These are phyloP conservation scores for Coniochaeta hoffmannii DNA, from an alignment of 2,329 filamentous ascomycete species.

Conservation along the genomic window DNA sequence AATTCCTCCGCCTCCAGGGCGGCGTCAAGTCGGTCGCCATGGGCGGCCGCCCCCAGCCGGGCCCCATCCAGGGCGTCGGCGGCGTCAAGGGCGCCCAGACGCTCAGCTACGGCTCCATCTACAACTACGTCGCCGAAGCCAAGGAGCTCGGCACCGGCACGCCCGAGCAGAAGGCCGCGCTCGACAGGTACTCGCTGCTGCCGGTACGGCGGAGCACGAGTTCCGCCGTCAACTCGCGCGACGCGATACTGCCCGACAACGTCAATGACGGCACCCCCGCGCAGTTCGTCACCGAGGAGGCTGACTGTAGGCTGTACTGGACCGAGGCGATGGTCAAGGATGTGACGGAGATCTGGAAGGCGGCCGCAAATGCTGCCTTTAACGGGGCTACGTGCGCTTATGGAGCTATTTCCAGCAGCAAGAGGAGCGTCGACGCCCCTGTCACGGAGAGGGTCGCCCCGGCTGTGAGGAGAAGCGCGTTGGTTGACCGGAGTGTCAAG, in stretches of 20 bases:
- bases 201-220: conserved; percentile 24
- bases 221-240: conserved; percentile 29
- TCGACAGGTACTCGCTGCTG: conserved; percentile 23
- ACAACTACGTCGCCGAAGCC: conserved; percentile 17
- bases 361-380: conserved; percentile 31
- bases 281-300: conserved; percentile 39
- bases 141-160: conserved; percentile 14
- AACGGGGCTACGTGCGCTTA: conserved; percentile 31
- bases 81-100: conserved; percentile 43
- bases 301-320: conserved; percentile 44
- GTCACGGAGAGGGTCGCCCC: background rate
- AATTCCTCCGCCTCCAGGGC: conserved; percentile 44
- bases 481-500: background rate
- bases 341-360: conserved; percentile 38
- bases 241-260: conserved; percentile 28
- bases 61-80: conserved; percentile 45
- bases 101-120: conserved; percentile 22
- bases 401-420: conserved; percentile 21
- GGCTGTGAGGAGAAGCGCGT: background rate
- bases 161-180: conserved; percentile 18
- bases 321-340: conserved; percentile 40
- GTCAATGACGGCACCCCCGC: conserved; percentile 33
- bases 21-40: conserved; percentile 47
- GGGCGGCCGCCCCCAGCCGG: conserved; percentile 38
- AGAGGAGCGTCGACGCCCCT: background rate